Base-by-base conservation (phyloP, 257 asterid genomes). In the Rubia yunnanensis region DNA sequence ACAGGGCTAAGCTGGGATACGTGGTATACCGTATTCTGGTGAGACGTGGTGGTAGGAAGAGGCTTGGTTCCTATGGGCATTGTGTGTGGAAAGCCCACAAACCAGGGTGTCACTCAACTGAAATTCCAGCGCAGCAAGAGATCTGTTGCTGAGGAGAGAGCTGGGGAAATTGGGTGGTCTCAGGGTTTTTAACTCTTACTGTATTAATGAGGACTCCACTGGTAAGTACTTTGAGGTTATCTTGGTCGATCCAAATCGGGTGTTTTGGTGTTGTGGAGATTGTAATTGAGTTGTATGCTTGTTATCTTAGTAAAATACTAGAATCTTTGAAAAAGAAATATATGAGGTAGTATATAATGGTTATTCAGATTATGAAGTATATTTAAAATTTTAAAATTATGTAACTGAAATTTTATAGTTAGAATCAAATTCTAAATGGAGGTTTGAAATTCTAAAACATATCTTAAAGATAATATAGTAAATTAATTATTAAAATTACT, bases 91-190 rank as follows among this genome's bases (percentile, higher is more conserved):
- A 71, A 71, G 48, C 75, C 75, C 22, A 71, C 75, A 44, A 71
- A 71, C 44, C 75, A 71, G 62, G 75, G 75, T 13, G 71, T 71
- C 34, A 71, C 75, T 17, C 75, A 71, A 49, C 66, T 71, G 60
- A 71, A 65, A 41, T 64, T 71, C 46, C 75, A 71, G 75, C 70
- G 70, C 38, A 64, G 70, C 66, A 71, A 65, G 70, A 65, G 70
- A 0, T 62, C 69, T 18, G 74, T 70, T 50, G 74, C 74, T 1
- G 74, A 70, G 64, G 74, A 70, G 49, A 60, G 74, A 24, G 74
- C 74, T 70, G 74, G 74, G 75, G 61, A 71, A 71, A 66, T 34
- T 71, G 9, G 75, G 75, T 55, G 75, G 75, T 20, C 75, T 71
- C 39, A 64, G 70, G 31, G 75, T 71, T 30, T 70, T 71, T 20